Percentiles rank a stretch among this genome's conserved stretches.
Evolutionary conservation across 139 green algal genomes (phyloP).

Genomic region (Picochlorum sp.): DNA sequence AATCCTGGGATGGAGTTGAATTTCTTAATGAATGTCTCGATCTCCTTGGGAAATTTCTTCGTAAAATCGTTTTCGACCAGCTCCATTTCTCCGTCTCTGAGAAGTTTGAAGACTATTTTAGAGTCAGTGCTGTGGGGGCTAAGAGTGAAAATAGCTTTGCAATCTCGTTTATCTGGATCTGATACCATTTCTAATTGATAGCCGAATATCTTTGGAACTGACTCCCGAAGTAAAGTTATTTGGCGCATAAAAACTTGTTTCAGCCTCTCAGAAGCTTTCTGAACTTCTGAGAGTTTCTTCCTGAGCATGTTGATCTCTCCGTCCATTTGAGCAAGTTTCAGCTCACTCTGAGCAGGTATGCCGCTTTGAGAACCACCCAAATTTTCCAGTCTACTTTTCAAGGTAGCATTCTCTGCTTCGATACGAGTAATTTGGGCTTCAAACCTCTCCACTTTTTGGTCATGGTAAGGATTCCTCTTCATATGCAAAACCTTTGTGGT

Average conservation of each 20-base stretch:
- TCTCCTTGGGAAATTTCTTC: conserved; percentile 38
- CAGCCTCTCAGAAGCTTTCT: conserved; percentile 41
- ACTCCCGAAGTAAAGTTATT: conserved; percentile 58
- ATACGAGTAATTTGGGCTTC: conserved; percentile 17
- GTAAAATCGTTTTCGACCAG: conserved; percentile 55
- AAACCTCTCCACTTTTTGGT: conserved; percentile 15
- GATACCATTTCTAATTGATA: conserved; percentile 64
- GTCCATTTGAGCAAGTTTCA: conserved; percentile 29
- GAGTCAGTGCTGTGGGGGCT: conserved; percentile 26
- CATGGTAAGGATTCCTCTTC: conserved; percentile 57
- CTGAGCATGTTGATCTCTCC: conserved; percentile 23
- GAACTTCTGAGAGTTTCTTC: conserved; percentile 19
- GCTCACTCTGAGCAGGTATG: conserved; percentile 6
- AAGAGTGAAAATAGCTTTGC: conserved; percentile 48
- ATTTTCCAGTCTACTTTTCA: conserved; percentile 3
- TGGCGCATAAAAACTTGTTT: conserved; percentile 66
- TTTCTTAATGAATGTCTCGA: conserved; percentile 56
- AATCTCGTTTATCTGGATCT: conserved; percentile 34
- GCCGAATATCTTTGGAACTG: conserved; percentile 62
- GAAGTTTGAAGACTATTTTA: conserved; percentile 46
- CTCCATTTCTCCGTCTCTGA: conserved; percentile 31
- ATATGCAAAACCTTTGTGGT: conserved; percentile 67
- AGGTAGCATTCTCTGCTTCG: conserved; percentile 25
- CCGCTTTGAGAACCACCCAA: not conserved
- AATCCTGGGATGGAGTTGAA: conserved; percentile 67